These are phyloP conservation scores for Ophiocordyceps camponoti-saundersi DNA, from an alignment of 2,329 filamentous ascomycete species.

Conservation along the genomic window DNA sequence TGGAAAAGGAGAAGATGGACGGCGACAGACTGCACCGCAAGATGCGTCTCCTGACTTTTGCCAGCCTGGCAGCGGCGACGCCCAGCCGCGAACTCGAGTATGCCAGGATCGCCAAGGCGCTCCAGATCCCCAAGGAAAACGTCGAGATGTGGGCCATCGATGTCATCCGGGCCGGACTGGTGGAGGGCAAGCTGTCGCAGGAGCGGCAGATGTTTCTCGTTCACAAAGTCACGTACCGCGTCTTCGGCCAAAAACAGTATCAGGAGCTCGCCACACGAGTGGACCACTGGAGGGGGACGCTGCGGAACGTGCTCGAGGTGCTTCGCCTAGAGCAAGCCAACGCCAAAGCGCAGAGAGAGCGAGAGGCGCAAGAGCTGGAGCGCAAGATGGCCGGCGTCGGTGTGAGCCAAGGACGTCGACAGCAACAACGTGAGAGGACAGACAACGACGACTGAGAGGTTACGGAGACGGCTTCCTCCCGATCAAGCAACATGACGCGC, in stretches of 20 bases:
- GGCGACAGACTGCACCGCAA: constrained; percentile 69
- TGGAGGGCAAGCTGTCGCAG: constrained; percentile 93
- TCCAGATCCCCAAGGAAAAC: constrained; percentile 67
- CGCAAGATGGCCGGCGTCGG: constrained; percentile 38
- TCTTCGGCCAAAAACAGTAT: constrained; percentile 98
- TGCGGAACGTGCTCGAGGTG: constrained; percentile 62
- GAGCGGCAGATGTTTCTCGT: constrained; percentile 86
- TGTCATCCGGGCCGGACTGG: constrained; percentile 84
- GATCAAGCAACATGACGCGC: no score
- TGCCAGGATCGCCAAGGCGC: constrained; percentile 62
- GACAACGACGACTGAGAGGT: constrained; percentile 39
- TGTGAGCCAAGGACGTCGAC: constrained; percentile 14
- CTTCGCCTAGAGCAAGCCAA: constrained; percentile 68
- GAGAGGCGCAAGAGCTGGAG: constrained; percentile 55
- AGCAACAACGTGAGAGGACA: constrained; percentile 27
- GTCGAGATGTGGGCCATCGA: constrained; percentile 99
- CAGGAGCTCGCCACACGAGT: constrained; percentile 79
- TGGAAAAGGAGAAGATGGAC: constrained; percentile 61
- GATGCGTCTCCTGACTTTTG: constrained; percentile 88
- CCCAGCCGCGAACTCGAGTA: constrained; percentile 82
- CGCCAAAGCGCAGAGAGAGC: constrained; percentile 61
- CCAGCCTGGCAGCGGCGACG: constrained; percentile 70
- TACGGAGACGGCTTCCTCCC: no score
- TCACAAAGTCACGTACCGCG: constrained; percentile 88
- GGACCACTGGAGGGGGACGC: constrained; percentile 76